Conservation (phyloP, 139 green algal species). For the Tetraselmis striata region DNA sequence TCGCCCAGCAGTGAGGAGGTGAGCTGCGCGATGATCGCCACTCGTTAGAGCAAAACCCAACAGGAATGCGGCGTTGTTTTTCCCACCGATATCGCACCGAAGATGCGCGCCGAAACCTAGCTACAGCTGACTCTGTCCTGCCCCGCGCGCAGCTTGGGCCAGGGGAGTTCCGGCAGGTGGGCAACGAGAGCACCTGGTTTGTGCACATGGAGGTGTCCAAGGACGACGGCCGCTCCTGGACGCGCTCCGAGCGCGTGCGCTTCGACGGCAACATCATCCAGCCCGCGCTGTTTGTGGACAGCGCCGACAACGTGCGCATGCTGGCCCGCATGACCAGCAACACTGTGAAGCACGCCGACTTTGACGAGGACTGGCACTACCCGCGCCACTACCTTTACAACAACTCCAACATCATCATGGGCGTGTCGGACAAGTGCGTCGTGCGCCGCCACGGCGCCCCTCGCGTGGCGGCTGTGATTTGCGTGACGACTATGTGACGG, state of each 20-base stretch:
- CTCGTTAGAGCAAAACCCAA: no score
- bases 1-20: background rate
- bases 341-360: background rate
- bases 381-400: background rate
- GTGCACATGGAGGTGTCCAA: background rate
- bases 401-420: background rate
- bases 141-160: background rate
- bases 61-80: no score
- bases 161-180: background rate
- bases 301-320: background rate
- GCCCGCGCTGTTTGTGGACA: conserved; percentile 12
- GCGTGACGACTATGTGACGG: no score
- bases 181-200: background rate
- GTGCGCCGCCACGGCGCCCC: background rate
- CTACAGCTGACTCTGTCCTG: no score
- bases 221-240: background rate
- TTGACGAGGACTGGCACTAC: background rate
- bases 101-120: no score
- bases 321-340: conserved; percentile 5
- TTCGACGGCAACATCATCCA: conserved; percentile 12
- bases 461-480: background rate
- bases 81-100: no score
- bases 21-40: background rate
- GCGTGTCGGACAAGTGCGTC: background rate
- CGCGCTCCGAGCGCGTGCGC: background rate